Evolutionary conservation across 2,329 filamentous ascomycete genomes (phyloP).

Genomic region (Aspergillus puulaauensis): DNA sequence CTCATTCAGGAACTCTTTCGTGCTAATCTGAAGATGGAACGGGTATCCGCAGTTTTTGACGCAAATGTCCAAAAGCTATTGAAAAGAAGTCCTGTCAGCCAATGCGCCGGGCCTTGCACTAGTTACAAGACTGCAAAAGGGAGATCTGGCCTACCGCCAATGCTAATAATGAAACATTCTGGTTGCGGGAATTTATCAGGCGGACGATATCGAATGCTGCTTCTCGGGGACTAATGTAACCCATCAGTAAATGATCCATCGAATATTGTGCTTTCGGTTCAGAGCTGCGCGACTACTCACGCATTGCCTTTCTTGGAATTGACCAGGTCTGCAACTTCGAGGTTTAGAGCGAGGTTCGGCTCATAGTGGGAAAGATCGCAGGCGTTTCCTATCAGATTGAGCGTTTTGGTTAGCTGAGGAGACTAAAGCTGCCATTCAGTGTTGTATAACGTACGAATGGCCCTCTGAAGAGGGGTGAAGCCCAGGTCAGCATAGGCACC

Average conservation of each 20-base stretch:
- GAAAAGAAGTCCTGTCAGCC: constrained; percentile 2
- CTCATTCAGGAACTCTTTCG: constrained; percentile 98
- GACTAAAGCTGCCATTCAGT: not conserved
- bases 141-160: constrained; percentile 57
- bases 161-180: constrained; percentile 88
- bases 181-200: constrained; percentile 95
- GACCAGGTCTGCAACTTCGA: constrained; percentile 94
- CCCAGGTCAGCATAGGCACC: constrained; percentile 75
- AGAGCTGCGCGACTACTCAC: constrained; percentile 41
- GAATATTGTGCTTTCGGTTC: not conserved
- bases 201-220: constrained; percentile 89
- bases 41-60: constrained; percentile 99
- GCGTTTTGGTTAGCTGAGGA: not conserved
- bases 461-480: constrained; percentile 86
- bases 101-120: constrained; percentile 15
- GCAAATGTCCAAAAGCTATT: constrained; percentile 86
- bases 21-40: constrained; percentile 97
- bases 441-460: constrained; percentile 63
- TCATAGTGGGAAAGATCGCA: constrained; percentile 98
- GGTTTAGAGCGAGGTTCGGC: constrained; percentile 91
- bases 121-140: not conserved
- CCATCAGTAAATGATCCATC: constrained; percentile 23
- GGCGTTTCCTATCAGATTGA: constrained; percentile 65
- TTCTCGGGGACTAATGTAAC: constrained; percentile 69
- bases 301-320: constrained; percentile 96